phyloP scores from a whole-genome alignment of 495 filamentous ascomycete species.

The Tuber melanosporum region DNA sequence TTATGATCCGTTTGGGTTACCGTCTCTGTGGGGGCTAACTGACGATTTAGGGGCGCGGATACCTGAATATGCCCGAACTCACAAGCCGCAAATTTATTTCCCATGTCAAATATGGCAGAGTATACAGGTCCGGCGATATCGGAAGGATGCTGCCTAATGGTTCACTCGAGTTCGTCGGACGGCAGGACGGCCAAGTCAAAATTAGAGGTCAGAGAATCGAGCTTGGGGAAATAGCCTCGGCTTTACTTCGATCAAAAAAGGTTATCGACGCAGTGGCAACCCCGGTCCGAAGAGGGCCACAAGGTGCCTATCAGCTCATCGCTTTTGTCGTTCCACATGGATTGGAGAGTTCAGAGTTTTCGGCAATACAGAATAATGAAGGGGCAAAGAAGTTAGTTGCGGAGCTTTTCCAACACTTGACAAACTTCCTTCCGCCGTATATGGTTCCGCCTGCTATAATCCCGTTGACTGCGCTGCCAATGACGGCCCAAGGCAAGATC shows the following conservation, averaged over 20 bases:
- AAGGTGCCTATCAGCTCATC: conserved; percentile 48
- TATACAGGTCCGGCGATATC: conserved; percentile 67
- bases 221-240: conserved; percentile 66
- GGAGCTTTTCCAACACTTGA: conserved; percentile 46
- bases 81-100: conserved; percentile 56
- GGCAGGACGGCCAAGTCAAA: conserved; percentile 50
- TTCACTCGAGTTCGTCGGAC: conserved; percentile 45
- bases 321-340: conserved; percentile 42
- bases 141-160: conserved; percentile 65
- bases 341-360: conserved; percentile 17
- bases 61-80: conserved; percentile 55
- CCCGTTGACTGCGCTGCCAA: conserved; percentile 58
- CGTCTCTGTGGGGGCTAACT: not conserved
- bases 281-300: conserved; percentile 42
- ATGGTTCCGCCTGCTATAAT: conserved; percentile 64
- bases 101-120: conserved; percentile 57
- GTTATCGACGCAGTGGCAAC: conserved; percentile 54
- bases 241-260: conserved; percentile 45
- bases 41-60: conserved; percentile 51
- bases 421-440: conserved; percentile 52
- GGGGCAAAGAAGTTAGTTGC: conserved; percentile 30
- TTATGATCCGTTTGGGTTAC: not conserved
- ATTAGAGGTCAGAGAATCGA: conserved; percentile 49
- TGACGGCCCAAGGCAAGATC: conserved; percentile 59
- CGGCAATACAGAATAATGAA: conserved; percentile 17